A percentile compares a stretch with the other conserved stretches of the same genome.
phyloP scores from a whole-genome alignment of 2,329 filamentous ascomycete genomes.

The Trichoderma sp. region DNA sequence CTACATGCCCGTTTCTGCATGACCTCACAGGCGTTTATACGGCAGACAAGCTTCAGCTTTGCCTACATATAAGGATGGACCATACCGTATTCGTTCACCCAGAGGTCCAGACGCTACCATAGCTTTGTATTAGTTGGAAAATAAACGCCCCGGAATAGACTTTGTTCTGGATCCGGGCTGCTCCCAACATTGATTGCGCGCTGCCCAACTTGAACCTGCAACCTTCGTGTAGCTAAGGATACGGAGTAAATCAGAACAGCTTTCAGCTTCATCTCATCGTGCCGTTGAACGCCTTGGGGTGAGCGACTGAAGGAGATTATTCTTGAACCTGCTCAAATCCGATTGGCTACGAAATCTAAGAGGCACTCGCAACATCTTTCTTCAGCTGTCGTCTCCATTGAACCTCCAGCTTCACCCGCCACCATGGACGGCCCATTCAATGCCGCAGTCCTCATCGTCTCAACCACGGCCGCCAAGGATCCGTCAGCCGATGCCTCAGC shows the following conservation, averaged over 20 bases:
- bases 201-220: background rate
- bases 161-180: background rate
- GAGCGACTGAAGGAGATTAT: too few relatives aligned
- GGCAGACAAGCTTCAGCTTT: background rate
- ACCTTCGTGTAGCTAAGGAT: background rate
- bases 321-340: background rate
- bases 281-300: background rate
- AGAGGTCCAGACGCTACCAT: background rate
- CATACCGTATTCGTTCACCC: background rate
- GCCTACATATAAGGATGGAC: background rate
- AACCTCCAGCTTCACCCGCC: background rate
- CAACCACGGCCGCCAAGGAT: conserved; percentile 83
- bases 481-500: conserved; percentile 76
- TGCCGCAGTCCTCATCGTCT: conserved; percentile 81
- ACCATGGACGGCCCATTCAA: conserved; percentile 50
- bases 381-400: background rate
- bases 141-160: background rate
- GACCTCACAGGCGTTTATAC: background rate
- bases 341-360: background rate
- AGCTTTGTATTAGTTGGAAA: background rate
- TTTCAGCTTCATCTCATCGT: background rate
- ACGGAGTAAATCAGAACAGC: background rate
- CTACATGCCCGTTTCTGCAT: conserved; percentile 1
- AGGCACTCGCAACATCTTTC: background rate
- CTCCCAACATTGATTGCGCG: background rate